A percentile compares a stretch with the other conserved stretches of the same genome.
Evolutionary conservation across 2,329 filamentous ascomycete species (phyloP).

Genomic region (Fusarium camptoceras): DNA sequence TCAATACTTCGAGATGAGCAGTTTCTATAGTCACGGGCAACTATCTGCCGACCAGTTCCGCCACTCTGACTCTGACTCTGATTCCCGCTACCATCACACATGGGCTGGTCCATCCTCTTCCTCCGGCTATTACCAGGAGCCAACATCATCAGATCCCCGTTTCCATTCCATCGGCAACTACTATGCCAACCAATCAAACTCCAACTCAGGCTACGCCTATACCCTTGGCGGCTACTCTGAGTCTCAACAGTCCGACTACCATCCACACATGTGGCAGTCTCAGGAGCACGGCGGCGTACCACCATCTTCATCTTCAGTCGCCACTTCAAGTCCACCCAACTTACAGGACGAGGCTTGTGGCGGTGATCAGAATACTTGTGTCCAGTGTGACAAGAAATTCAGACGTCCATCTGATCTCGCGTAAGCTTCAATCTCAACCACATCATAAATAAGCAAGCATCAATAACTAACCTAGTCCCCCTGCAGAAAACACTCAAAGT

Average conservation of each 20-base stretch:
- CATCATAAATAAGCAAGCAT: not conserved
- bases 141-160: conserved; percentile 33
- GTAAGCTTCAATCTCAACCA: conserved; percentile 24
- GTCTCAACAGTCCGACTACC: conserved; percentile 32
- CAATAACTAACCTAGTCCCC: conserved; percentile 14
- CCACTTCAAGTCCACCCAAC: conserved; percentile 40
- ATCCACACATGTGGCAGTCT: conserved; percentile 35
- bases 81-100: conserved; percentile 31
- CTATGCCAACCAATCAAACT: conserved; percentile 37
- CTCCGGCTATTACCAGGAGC: conserved; percentile 27
- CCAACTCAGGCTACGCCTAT: conserved; percentile 25
- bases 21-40: conserved; percentile 29
- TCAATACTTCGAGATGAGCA: conserved; percentile 32
- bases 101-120: conserved; percentile 27
- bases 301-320: conserved; percentile 37
- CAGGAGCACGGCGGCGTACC: conserved; percentile 31
- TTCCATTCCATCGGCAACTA: conserved; percentile 32
- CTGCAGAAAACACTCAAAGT: conserved; percentile 45
- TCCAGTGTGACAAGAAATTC: conserved; percentile 44
- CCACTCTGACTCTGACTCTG: conserved; percentile 37
- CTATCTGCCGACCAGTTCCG: conserved; percentile 33
- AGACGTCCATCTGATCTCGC: conserved; percentile 46
- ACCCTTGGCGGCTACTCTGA: conserved; percentile 27
- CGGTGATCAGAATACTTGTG: conserved; percentile 33
- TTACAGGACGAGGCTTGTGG: conserved; percentile 36